A percentile compares a stretch with the other conserved stretches of the same genome.
phyloP scores from a whole-genome alignment of 1,284 basidiomycete genomes.

The Coniferiporia weirii region DNA sequence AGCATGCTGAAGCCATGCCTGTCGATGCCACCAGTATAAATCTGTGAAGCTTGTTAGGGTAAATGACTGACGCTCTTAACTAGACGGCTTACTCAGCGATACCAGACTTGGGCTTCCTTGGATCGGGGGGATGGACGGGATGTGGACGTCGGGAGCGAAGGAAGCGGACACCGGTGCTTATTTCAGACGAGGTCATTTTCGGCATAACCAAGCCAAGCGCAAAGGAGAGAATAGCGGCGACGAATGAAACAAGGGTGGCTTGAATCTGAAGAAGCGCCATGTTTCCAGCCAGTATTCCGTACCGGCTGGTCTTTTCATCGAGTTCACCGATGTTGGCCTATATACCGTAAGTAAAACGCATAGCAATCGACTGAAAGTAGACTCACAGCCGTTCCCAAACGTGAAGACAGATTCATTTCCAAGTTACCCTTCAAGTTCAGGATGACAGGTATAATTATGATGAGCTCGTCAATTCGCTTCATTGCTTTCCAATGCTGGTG shows the following conservation, averaged over 20 bases:
- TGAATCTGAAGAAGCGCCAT: constrained; percentile 89
- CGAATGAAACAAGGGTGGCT: constrained; percentile 83
- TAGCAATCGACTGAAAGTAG: background rate
- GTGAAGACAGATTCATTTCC: constrained; percentile 87
- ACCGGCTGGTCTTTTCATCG: constrained; percentile 64
- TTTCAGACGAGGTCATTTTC: constrained; percentile 9
- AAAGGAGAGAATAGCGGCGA: constrained; percentile 81
- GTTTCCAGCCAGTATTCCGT: constrained; percentile 76
- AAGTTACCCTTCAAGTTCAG: constrained; percentile 96
- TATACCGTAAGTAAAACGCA: background rate
- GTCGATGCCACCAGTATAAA: constrained; percentile 85
- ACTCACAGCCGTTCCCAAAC: constrained; percentile 60
- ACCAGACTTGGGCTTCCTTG: constrained; percentile 36
- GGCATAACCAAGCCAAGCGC: constrained; percentile 62
- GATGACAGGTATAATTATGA: constrained; percentile 93
- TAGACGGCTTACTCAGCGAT: constrained; percentile 44
- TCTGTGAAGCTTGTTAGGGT: constrained; percentile 31
- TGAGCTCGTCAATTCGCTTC: constrained; percentile 86
- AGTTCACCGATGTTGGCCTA: constrained; percentile 79
- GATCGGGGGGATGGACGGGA: constrained; percentile 17
- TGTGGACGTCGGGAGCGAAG: constrained; percentile 14
- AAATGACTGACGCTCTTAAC: background rate
- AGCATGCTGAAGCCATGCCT: constrained; percentile 82
- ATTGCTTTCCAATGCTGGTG: constrained; percentile 84
- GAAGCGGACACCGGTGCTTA: background rate